phyloP scores from a whole-genome alignment of 1,139 yeast species.

The Protomyces pachydermus region DNA sequence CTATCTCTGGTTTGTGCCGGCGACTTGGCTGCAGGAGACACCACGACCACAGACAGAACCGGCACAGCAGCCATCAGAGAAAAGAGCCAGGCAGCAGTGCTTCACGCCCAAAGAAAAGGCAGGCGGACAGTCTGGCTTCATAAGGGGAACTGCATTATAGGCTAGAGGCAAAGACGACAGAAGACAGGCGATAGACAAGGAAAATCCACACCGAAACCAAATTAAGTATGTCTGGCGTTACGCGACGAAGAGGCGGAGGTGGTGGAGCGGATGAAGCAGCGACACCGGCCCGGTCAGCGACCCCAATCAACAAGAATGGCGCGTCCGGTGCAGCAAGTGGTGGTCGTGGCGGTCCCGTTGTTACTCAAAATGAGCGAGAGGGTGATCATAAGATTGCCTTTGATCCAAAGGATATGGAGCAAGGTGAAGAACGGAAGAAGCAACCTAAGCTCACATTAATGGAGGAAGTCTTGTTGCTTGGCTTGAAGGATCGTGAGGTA shows the following conservation, averaged over 20 bases:
- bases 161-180: too few relatives aligned
- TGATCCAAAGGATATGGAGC: constrained; percentile 67
- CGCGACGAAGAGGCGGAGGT: constrained; percentile 24
- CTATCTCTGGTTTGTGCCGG: neutral
- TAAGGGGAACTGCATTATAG: too few relatives aligned
- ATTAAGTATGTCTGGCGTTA: constrained; percentile 15
- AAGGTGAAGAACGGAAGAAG: constrained; percentile 47
- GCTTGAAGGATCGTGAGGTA: constrained; percentile 79
- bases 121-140: too few relatives aligned
- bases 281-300: constrained; percentile 13
- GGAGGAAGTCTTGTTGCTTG: constrained; percentile 93
- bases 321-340: neutral
- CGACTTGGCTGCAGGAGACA: neutral
- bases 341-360: neutral
- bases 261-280: constrained; percentile 8
- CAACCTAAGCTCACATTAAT: constrained; percentile 77
- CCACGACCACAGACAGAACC: neutral
- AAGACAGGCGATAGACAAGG: too few relatives aligned
- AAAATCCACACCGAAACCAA: too few relatives aligned
- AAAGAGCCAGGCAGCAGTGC: neutral
- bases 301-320: constrained; percentile 13
- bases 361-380: neutral
- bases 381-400: constrained; percentile 62
- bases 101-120: neutral
- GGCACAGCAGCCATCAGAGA: neutral